Conservation (phyloP, 2,329 filamentous ascomycete genomes). For the Rasamsonia emersonii region DNA sequence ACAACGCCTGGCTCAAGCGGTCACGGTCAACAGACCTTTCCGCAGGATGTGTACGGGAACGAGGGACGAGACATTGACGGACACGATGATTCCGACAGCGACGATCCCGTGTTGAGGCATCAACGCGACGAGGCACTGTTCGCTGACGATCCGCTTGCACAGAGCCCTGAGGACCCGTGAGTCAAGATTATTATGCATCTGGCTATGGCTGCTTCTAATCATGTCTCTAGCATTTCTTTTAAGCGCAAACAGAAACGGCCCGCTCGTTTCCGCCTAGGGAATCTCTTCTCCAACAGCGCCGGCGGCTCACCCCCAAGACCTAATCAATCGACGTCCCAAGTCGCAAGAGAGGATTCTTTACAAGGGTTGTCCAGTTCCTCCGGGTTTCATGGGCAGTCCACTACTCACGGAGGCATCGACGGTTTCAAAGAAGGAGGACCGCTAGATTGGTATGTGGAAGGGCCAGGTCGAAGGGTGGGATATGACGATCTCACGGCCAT, state of each 20-base stretch:
- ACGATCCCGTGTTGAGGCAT: constrained; percentile 13
- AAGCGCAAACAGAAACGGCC: constrained; percentile 35
- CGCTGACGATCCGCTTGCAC: constrained; percentile 19
- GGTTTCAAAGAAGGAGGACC: constrained; percentile 32
- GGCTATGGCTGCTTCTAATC: background rate
- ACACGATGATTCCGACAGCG: constrained; percentile 14
- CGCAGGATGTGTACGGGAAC: constrained; percentile 4
- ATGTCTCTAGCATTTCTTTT: constrained; percentile 28
- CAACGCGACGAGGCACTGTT: constrained; percentile 14
- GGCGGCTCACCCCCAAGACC: constrained; percentile 16
- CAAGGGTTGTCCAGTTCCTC: constrained; percentile 20
- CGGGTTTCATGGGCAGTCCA: constrained; percentile 14
- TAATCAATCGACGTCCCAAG: constrained; percentile 14
- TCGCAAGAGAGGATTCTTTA: constrained; percentile 16
- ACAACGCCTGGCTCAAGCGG: constrained; percentile 14
- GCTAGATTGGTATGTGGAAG: constrained; percentile 81
- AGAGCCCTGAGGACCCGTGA: constrained; percentile 28
- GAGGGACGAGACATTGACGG: constrained; percentile 2
- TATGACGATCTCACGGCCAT: constrained; percentile 97
- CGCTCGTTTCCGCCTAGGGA: constrained; percentile 32
- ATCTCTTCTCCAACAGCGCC: constrained; percentile 26
- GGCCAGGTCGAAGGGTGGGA: constrained; percentile 77
- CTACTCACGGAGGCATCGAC: constrained; percentile 17
- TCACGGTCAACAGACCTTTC: constrained; percentile 11
- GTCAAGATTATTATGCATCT: constrained; percentile 7